Conservation (phyloP, 1,284 basidiomycete species). For the Ceratobasidium sp. region DNA sequence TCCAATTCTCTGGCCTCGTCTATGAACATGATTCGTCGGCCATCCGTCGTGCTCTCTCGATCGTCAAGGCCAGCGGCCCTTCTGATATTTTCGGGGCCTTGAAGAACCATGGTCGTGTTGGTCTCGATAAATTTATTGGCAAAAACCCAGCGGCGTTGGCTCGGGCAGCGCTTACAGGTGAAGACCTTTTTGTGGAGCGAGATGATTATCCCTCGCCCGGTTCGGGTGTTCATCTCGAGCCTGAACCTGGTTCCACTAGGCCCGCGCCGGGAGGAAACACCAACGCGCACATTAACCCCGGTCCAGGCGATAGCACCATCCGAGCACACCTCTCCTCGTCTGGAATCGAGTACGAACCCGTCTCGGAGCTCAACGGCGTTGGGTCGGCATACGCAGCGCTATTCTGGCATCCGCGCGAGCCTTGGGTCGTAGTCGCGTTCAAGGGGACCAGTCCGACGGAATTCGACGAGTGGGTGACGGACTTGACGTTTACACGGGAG, state of each 20-base stretch:
- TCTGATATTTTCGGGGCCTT: constrained; percentile 27
- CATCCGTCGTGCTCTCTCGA: constrained; percentile 9
- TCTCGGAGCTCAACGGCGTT: constrained; percentile 25
- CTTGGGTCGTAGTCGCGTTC: constrained; percentile 41
- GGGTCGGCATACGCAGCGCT: constrained; percentile 33
- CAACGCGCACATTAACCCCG: not conserved
- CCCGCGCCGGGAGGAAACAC: not conserved
- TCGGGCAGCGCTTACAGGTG: constrained; percentile 29
- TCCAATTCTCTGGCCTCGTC: constrained; percentile 30
- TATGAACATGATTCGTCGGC: constrained; percentile 28
- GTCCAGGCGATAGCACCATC: constrained; percentile 11
- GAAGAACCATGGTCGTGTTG: constrained; percentile 11
- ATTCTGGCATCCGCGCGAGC: constrained; percentile 40
- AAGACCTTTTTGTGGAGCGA: not conserved
- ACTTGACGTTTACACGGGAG: constrained; percentile 45
- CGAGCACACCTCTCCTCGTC: constrained; percentile 9
- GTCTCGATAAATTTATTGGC: constrained; percentile 29
- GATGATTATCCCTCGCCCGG: not conserved
- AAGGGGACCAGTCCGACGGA: constrained; percentile 48
- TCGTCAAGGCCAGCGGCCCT: constrained; percentile 20
- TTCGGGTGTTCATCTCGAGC: not conserved
- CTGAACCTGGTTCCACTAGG: not conserved
- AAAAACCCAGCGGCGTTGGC: constrained; percentile 3
- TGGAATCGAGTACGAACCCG: constrained; percentile 33
- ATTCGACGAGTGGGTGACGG: constrained; percentile 50